Evolutionary conservation across 495 filamentous ascomycete species (phyloP).

Genomic region (Penicillium cinerascens): DNA sequence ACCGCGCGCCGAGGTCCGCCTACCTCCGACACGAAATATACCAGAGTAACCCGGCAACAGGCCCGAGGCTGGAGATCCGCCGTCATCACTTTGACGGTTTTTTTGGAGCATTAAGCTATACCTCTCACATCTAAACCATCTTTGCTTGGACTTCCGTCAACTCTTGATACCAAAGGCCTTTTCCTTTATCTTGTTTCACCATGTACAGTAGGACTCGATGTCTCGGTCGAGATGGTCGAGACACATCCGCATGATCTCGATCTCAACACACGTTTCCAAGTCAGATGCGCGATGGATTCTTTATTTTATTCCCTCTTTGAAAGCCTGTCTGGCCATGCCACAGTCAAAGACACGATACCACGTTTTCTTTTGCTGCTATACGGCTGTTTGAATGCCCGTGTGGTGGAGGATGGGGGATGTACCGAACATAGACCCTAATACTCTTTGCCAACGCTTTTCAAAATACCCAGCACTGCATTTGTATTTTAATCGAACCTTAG

Average conservation of each 20-base stretch:
- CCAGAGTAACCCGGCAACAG: neutral
- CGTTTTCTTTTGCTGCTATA: neutral
- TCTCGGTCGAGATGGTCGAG: neutral
- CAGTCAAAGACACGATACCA: neutral
- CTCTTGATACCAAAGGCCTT: neutral
- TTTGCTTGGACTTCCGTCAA: neutral
- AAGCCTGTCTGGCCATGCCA: neutral
- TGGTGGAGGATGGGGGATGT: neutral
- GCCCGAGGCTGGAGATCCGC: neutral
- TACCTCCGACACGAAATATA: constrained; percentile 2
- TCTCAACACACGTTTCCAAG: neutral
- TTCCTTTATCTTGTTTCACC: neutral
- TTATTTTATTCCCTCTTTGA: neutral
- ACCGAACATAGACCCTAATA: neutral
- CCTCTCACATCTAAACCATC: neutral
- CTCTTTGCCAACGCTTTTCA: neutral
- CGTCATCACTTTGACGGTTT: constrained; percentile 6
- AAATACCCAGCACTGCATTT: neutral
- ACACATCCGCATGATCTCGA: neutral
- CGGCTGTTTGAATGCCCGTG: neutral
- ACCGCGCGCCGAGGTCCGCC: constrained; percentile 3
- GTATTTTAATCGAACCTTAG: neutral
- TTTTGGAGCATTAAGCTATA: neutral
- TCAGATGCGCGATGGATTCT: neutral
- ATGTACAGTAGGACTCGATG: neutral